Evolutionary conservation across 2,329 filamentous ascomycete genomes (phyloP).

Genomic region (Thermomyces lanuginosus): DNA sequence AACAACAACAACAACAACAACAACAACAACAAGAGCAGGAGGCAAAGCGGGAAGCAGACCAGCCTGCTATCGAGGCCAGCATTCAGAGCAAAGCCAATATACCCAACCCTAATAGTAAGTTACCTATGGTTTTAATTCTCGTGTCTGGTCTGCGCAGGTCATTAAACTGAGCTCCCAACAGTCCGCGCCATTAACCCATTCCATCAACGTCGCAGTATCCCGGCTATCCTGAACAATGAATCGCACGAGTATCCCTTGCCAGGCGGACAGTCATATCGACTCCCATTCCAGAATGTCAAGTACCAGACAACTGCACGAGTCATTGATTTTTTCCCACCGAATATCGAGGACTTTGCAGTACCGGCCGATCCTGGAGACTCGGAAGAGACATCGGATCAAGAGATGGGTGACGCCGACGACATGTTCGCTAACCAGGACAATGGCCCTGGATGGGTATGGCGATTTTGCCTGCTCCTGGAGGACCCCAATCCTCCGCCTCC

Average conservation of each 20-base stretch:
- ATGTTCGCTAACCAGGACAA: constrained; percentile 1
- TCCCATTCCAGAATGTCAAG: constrained; percentile 60
- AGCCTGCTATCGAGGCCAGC: constrained; percentile 10
- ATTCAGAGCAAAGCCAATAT: constrained; percentile 13
- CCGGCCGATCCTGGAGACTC: constrained; percentile 35
- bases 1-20: constrained; percentile 14
- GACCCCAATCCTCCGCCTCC: constrained; percentile 36
- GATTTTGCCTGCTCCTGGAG: constrained; percentile 63
- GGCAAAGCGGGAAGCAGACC: constrained; percentile 16
- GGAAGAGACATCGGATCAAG: constrained; percentile 11
- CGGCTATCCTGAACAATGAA: constrained; percentile 34
- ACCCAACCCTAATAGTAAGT: constrained; percentile 30
- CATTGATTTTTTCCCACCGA: constrained; percentile 59
- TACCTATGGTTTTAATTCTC: too few relatives aligned
- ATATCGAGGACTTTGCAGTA: constrained; percentile 54
- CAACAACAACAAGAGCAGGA: constrained; percentile 16
- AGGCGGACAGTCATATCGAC: constrained; percentile 25
- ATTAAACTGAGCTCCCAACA: constrained; percentile 17
- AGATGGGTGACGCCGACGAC: constrained; percentile 15
- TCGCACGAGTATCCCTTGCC: constrained; percentile 32
- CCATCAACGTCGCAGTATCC: constrained; percentile 23
- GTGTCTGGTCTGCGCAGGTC: too few relatives aligned
- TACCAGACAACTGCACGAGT: constrained; percentile 59
- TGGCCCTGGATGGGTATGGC: constrained; percentile 55
- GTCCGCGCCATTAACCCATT: constrained; percentile 34